Evolutionary conservation across 495 filamentous ascomycete genomes (phyloP).

Genomic region (Xylaria scruposa): DNA sequence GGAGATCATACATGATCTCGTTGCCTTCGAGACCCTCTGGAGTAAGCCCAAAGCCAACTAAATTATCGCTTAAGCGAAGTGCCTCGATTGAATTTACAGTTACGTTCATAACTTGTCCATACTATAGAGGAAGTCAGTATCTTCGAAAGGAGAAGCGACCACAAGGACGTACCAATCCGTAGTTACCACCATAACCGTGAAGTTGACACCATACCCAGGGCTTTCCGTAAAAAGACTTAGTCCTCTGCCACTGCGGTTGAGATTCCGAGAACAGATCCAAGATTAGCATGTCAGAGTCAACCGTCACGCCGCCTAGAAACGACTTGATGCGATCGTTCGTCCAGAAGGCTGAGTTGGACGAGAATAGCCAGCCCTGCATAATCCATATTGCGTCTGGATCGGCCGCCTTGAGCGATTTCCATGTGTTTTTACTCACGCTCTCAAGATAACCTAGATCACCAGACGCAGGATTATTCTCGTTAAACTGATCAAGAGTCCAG

Average conservation of each 20-base stretch:
- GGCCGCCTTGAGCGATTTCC: slow-evolving; percentile 53
- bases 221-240: slow-evolving; percentile 59
- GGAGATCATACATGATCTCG: slow-evolving; percentile 59
- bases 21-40: slow-evolving; percentile 64
- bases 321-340: slow-evolving; percentile 56
- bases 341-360: slow-evolving; percentile 54
- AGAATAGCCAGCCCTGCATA: slow-evolving; percentile 65
- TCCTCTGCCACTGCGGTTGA: slow-evolving; percentile 58
- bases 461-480: slow-evolving; percentile 59
- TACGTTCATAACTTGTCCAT: slow-evolving; percentile 59
- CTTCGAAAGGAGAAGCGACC: background rate
- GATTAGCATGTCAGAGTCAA: slow-evolving; percentile 56
- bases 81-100: slow-evolving; percentile 56
- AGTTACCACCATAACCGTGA: slow-evolving; percentile 59
- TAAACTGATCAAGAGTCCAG: slow-evolving; percentile 62
- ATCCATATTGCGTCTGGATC: slow-evolving; percentile 59
- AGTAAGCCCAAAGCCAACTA: slow-evolving; percentile 56
- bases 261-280: slow-evolving; percentile 60
- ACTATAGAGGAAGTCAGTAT: slow-evolving; percentile 31
- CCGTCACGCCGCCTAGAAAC: slow-evolving; percentile 55
- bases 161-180: slow-evolving; percentile 45
- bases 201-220: slow-evolving; percentile 61
- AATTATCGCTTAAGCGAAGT: slow-evolving; percentile 41
- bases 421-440: slow-evolving; percentile 56
- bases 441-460: slow-evolving; percentile 54